These are phyloP conservation scores for Exophiala spinifera DNA, from an alignment of 2,329 filamentous ascomycete genomes.

Conservation along the genomic window DNA sequence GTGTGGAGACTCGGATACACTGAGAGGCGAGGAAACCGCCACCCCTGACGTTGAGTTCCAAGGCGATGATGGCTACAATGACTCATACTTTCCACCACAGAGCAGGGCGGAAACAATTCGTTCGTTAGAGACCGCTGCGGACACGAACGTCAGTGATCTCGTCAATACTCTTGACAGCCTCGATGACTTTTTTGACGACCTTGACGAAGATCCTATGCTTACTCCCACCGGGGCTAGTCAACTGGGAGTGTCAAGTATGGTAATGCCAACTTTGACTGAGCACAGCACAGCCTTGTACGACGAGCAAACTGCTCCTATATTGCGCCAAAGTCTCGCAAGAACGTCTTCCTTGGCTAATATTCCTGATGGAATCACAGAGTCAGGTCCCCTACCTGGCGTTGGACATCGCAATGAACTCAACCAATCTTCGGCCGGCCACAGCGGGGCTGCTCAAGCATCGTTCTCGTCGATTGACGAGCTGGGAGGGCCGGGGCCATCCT, in stretches of 20 bases:
- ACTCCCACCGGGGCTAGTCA: constrained; percentile 38
- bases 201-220: constrained; percentile 42
- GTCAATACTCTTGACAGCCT: constrained; percentile 75
- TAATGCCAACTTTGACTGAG: constrained; percentile 57
- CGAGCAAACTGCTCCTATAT: constrained; percentile 84
- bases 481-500: constrained; percentile 54
- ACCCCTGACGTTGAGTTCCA: constrained; percentile 92
- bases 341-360: constrained; percentile 73
- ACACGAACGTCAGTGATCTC: constrained; percentile 74
- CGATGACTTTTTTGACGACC: constrained; percentile 79
- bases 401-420: constrained; percentile 40
- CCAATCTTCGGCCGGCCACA: constrained; percentile 17
- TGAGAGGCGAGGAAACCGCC: constrained; percentile 61
- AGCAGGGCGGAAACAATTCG: constrained; percentile 82
- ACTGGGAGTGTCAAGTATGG: constrained; percentile 50
- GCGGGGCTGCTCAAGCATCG: constrained; percentile 22
- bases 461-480: constrained; percentile 28
- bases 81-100: constrained; percentile 70
- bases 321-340: constrained; percentile 73
- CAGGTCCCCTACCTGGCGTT: constrained; percentile 56
- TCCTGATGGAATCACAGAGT: constrained; percentile 82
- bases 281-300: constrained; percentile 83
- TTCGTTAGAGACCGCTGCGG: constrained; percentile 66
- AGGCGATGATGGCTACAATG: constrained; percentile 79
- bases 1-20: constrained; percentile 66